These are phyloP conservation scores for Diaporthe capsici DNA, from an alignment of 2,329 filamentous ascomycete genomes.

Conservation along the genomic window DNA sequence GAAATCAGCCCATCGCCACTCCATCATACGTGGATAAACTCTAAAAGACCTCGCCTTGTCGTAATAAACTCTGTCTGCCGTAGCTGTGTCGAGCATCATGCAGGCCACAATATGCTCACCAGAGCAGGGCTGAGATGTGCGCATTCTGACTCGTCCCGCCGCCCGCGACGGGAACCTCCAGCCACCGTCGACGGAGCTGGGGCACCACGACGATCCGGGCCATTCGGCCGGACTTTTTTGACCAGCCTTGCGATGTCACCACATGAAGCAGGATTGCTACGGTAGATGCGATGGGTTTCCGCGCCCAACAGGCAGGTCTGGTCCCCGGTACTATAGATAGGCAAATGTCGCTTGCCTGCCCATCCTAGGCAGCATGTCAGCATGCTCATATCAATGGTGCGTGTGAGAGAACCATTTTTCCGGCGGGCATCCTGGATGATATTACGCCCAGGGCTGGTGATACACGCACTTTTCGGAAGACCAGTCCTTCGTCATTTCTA, in stretches of 20 bases:
- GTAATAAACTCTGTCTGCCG: no score
- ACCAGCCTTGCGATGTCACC: slow-evolving; percentile 25
- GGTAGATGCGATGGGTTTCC: background rate
- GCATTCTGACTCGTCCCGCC: slow-evolving; percentile 14
- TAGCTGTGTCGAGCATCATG: background rate
- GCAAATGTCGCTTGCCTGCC: slow-evolving; percentile 1
- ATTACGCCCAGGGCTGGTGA: background rate
- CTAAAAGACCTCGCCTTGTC: background rate
- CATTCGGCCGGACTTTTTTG: slow-evolving; percentile 7
- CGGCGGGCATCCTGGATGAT: background rate
- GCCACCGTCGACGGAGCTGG: background rate
- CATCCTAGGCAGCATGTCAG: background rate
- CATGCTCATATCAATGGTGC: background rate
- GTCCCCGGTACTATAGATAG: background rate
- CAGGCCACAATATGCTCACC: slow-evolving; percentile 3
- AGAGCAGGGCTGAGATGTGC: slow-evolving; percentile 16
- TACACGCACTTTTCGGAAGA: background rate
- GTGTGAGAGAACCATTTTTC: background rate
- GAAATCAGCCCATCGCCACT: background rate
- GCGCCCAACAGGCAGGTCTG: no score
- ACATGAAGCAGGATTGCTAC: slow-evolving; percentile 23
- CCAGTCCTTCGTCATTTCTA: background rate
- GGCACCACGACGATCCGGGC: slow-evolving; percentile 25
- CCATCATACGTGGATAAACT: background rate
- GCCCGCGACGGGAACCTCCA: background rate